phyloP scores from a whole-genome alignment of 768 basidiomycete genomes.

The Trametes cingulata region DNA sequence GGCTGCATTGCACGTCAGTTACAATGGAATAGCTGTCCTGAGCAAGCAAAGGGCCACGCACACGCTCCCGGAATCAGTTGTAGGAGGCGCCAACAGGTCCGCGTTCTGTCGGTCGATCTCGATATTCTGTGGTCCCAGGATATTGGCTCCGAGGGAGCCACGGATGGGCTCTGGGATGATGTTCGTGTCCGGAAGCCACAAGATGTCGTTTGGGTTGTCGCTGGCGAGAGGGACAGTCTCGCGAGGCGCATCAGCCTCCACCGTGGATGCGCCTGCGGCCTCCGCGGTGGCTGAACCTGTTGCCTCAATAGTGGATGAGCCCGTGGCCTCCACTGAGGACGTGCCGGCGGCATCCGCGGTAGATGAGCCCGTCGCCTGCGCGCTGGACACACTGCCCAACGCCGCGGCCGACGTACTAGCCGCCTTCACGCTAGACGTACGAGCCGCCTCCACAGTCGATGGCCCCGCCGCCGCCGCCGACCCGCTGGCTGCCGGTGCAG shows the following conservation, averaged over 20 bases:
- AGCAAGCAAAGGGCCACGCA: slow-evolving; percentile 21
- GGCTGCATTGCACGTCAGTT: slow-evolving; percentile 21
- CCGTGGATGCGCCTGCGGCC: neutral
- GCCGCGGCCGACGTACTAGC: neutral
- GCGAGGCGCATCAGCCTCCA: neutral
- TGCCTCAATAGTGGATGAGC: neutral
- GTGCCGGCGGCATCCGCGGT: neutral
- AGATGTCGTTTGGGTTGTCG: slow-evolving; percentile 30
- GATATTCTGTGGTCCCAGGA: slow-evolving; percentile 60
- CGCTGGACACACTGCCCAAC: no score
- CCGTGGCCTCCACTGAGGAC: neutral
- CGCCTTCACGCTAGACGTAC: neutral
- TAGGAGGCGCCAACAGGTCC: slow-evolving; percentile 58
- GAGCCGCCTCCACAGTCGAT: neutral
- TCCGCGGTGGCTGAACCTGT: neutral
- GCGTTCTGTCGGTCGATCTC: slow-evolving; percentile 55
- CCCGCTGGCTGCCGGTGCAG: slow-evolving; percentile 13
- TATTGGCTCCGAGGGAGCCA: slow-evolving; percentile 41
- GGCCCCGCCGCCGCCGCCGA: neutral
- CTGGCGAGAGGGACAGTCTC: slow-evolving; percentile 29
- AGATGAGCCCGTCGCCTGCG: neutral
- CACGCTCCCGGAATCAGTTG: slow-evolving; percentile 59
- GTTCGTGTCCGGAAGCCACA: slow-evolving; percentile 22
- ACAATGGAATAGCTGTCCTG: no score
- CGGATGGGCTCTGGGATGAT: slow-evolving; percentile 45